Evolutionary conservation across 2,329 filamentous ascomycete genomes (phyloP).

Genomic region (Alternaria gaisen): DNA sequence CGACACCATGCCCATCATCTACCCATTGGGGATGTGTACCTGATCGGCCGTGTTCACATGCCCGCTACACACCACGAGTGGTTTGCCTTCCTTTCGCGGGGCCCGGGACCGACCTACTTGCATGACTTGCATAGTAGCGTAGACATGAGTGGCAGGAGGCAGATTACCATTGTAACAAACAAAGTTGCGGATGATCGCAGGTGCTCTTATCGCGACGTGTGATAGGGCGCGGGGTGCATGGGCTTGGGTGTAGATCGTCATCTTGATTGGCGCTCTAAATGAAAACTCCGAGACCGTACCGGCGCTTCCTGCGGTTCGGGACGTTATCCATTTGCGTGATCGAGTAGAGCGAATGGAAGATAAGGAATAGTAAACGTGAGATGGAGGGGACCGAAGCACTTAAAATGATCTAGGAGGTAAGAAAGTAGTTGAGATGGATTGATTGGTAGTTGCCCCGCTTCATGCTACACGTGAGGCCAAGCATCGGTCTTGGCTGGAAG

Average conservation of each 20-base stretch:
- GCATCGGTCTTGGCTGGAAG: constrained; percentile 23
- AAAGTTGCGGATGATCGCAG: constrained; percentile 23
- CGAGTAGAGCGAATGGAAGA: constrained; percentile 35
- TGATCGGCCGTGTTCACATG: constrained; percentile 26
- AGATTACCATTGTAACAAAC: constrained; percentile 30
- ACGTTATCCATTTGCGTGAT: constrained; percentile 20
- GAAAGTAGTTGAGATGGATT: not conserved
- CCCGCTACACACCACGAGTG: constrained; percentile 13
- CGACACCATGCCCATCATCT: constrained; percentile 26
- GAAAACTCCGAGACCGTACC: constrained; percentile 21
- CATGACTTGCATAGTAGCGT: constrained; percentile 30
- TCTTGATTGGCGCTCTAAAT: constrained; percentile 37
- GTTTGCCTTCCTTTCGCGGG: constrained; percentile 39
- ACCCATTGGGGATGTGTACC: constrained; percentile 27
- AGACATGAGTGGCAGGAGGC: constrained; percentile 23
- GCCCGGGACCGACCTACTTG: constrained; percentile 41
- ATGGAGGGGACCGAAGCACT: not conserved
- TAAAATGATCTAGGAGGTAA: not conserved
- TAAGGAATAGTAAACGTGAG: constrained; percentile 31
- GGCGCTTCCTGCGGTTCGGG: constrained; percentile 33
- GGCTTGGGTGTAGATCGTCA: constrained; percentile 25
- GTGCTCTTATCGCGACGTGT: constrained; percentile 41
- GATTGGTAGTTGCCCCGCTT: constrained; percentile 13
- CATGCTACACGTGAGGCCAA: constrained; percentile 27
- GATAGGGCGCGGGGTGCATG: constrained; percentile 36